Base-by-base conservation (phyloP, 2,329 filamentous ascomycete genomes). In the Phyllachora maydis region DNA sequence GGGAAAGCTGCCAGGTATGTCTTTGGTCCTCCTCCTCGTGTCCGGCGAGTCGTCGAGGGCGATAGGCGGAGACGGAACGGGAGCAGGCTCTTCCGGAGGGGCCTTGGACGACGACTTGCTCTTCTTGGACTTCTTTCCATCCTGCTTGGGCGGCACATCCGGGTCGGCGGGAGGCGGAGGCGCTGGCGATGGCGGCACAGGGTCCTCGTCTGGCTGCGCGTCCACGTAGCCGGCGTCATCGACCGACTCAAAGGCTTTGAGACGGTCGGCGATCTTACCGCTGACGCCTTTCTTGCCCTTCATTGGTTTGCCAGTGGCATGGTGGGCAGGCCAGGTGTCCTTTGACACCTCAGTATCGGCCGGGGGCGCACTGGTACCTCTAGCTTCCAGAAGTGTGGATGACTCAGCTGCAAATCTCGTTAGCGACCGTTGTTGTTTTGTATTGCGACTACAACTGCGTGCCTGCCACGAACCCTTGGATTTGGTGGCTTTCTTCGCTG, bases 1-100 rank as follows among this genome's bases (percentile, higher is more conserved):
- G 13, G 65, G 65, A 38, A 71, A 71, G 30, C 59, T 60, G 26
- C 65, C 66, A 19, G 65, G 64, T 5, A 65, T 46, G 15, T 45
- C 44, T 39, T 47, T 50, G 22, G 43, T 43, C 19, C 41, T 38
- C 25, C 42, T 24, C 24, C 28, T 28, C 28, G 35, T 34, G 28
- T 40, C 28, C 28, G 29, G 29, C 22, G 25, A 25, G 23, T 25
- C 20, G 25, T 24, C 12, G 11, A n/a, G n/a, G n/a, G n/a, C n/a
- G n/a, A n/a, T n/a, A n/a, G n/a, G n/a, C n/a, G n/a, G n/a, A n/a
- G n/a, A n/a, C n/a, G n/a, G n/a, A n/a, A n/a, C n/a, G n/a, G n/a
- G n/a, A n/a, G n/a, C 23, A 24, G n/a, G n/a, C n/a, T n/a, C n/a
- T n/a, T n/a, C n/a, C n/a, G n/a, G n/a, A n/a, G n/a, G n/a, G n/a